phyloP scores from a whole-genome alignment of 2,329 filamentous ascomycete species.

The Epichloe sp. region DNA sequence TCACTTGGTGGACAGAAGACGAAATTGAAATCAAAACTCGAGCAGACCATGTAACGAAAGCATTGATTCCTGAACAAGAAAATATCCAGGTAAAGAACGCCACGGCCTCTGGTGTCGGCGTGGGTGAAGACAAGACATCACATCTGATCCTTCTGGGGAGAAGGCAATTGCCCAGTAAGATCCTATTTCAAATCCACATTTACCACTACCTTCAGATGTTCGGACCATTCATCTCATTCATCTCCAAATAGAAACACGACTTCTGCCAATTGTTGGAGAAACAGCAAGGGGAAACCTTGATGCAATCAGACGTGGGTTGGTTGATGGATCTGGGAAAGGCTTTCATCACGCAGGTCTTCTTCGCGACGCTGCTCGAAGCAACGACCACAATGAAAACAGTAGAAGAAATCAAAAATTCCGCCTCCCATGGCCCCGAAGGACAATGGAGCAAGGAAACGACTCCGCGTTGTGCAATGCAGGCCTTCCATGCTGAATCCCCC shows the following conservation, averaged over 20 bases:
- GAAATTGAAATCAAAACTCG: too few relatives aligned
- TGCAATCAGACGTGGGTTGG: too few relatives aligned
- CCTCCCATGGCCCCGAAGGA: constrained; percentile 41
- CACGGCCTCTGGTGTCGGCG: too few relatives aligned
- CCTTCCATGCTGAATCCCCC: constrained; percentile 29
- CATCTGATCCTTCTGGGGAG: too few relatives aligned
- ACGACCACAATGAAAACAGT: constrained; percentile 31
- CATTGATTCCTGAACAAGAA: too few relatives aligned
- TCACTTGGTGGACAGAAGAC: too few relatives aligned
- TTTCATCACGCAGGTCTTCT: constrained; percentile 22
- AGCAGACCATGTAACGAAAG: too few relatives aligned
- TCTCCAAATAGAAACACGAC: too few relatives aligned
- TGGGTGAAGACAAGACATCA: too few relatives aligned
- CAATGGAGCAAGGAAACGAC: constrained; percentile 35
- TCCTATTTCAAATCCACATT: too few relatives aligned
- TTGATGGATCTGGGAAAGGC: neutral
- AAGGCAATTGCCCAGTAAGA: too few relatives aligned
- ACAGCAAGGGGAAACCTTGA: rapidly evolving
- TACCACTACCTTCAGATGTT: too few relatives aligned
- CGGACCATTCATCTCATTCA: rapidly evolving
- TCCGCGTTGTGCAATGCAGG: constrained; percentile 45
- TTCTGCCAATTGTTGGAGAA: neutral
- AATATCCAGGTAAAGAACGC: rapidly evolving
- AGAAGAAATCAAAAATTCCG: constrained; percentile 38
- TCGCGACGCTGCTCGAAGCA: constrained; percentile 27